Percentiles rank a stretch among this genome's conserved stretches.
These are phyloP conservation scores for Pyrenopolyporus hunteri DNA, from an alignment of 495 filamentous ascomycete species.

Conservation along the genomic window DNA sequence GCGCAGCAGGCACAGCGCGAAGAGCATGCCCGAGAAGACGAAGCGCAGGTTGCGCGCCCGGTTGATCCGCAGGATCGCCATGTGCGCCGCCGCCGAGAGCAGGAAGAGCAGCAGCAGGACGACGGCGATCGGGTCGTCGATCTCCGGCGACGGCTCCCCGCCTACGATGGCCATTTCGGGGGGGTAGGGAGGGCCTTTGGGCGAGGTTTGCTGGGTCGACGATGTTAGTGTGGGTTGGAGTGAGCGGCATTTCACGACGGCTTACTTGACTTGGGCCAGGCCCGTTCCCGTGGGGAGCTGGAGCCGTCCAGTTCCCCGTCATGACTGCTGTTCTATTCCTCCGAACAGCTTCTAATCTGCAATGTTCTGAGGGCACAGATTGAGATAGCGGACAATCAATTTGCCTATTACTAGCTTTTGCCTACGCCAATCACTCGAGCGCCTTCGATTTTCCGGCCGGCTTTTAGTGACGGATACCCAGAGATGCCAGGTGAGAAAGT, in stretches of 20 bases:
- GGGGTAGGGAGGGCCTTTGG: constrained; percentile 44
- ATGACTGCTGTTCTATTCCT: constrained; percentile 2
- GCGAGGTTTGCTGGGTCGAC: constrained; percentile 1
- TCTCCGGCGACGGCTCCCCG: constrained; percentile 56
- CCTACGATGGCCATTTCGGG: constrained; percentile 59
- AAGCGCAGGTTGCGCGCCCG: constrained; percentile 66
- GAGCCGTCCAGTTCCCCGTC: constrained; percentile 32
- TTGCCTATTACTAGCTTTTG: no score
- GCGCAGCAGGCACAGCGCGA: constrained; percentile 81
- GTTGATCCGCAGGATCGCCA: constrained; percentile 70
- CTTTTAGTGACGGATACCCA: no score
- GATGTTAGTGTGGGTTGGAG: background rate
- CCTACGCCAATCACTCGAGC: no score
- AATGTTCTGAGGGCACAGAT: constrained; percentile 10
- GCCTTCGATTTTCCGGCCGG: no score
- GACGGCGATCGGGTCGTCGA: constrained; percentile 70
- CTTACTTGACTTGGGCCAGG: constrained; percentile 16
- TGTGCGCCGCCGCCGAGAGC: constrained; percentile 62
- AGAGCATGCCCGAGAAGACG: constrained; percentile 68
- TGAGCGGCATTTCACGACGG: background rate
- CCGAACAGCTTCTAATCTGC: background rate
- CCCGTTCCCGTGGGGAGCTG: constrained; percentile 10
- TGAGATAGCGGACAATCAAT: background rate
- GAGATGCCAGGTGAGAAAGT: constrained; percentile 1
- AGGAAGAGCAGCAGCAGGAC: constrained; percentile 72